phyloP scores from a whole-genome alignment of 495 filamentous ascomycete species.

The Chaetomium tenue region DNA sequence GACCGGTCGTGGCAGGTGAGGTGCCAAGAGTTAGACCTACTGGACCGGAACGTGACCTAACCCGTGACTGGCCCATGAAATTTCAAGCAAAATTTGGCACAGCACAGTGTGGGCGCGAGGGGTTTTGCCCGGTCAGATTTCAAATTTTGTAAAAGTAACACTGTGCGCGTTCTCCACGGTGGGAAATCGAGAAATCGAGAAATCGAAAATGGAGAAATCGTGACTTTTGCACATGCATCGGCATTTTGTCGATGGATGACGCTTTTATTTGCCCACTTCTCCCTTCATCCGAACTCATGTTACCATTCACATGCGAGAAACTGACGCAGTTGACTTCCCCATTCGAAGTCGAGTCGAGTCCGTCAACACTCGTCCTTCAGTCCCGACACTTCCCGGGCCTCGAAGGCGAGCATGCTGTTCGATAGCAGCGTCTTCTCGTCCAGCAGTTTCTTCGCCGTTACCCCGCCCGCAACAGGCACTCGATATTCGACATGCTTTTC shows the following conservation, averaged over 20 bases:
- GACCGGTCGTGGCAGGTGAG: conserved; percentile 30
- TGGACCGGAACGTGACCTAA: conserved; percentile 28
- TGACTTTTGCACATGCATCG: not conserved
- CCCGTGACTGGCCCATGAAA: conserved; percentile 26
- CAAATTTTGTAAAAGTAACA: not conserved
- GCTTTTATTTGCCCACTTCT: not conserved
- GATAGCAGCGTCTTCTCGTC: conserved; percentile 59
- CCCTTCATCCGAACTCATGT: not conserved
- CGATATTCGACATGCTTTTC: conserved; percentile 56
- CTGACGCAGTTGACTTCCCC: not conserved
- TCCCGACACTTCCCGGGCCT: conserved; percentile 13
- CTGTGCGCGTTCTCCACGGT: conserved; percentile 22
- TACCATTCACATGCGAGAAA: not conserved
- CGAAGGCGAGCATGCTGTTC: conserved; percentile 61
- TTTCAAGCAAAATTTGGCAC: not conserved
- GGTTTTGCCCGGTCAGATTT: not conserved
- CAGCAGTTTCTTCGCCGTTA: conserved; percentile 64
- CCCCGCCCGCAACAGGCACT: conserved; percentile 67
- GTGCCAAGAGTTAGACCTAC: conserved; percentile 33
- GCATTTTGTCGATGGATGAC: not conserved
- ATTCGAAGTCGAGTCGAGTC: not conserved
- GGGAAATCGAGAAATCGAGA: not conserved
- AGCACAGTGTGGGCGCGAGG: not conserved
- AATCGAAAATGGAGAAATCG: not conserved
- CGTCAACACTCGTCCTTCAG: conserved; percentile 23